These are phyloP conservation scores for Pseudognaphalium luteoalbum DNA, from an alignment of 129 eudicot genomes.

Conservation along the genomic window DNA sequence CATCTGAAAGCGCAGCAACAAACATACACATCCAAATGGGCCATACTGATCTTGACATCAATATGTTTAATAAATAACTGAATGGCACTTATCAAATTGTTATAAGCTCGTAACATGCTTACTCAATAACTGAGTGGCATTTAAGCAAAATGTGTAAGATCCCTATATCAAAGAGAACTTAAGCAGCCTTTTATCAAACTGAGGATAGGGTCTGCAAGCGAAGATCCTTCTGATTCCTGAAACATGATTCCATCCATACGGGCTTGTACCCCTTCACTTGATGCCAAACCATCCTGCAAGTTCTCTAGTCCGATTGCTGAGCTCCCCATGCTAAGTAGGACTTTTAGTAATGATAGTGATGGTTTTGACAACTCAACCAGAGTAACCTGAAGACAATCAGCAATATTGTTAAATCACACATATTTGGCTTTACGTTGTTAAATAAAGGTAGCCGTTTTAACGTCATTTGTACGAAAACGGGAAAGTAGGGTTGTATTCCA, in stretches of 20 bases:
- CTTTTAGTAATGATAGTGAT: constrained; percentile 53
- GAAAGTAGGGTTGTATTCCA: too few species aligned
- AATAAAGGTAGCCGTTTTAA: not conserved
- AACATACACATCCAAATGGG: too few species aligned
- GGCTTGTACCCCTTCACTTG: constrained; percentile 66
- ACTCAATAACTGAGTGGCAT: not conserved
- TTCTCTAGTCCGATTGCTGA: constrained; percentile 42
- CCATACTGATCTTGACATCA: too few species aligned
- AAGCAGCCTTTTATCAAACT: constrained; percentile 52
- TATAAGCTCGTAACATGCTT: too few species aligned
- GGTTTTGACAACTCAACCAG: constrained; percentile 82
- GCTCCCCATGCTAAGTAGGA: constrained; percentile 57
- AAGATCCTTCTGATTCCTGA: constrained; percentile 53
- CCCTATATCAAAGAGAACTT: constrained; percentile 39
- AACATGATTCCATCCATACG: constrained; percentile 81
- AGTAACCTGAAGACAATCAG: constrained; percentile 55
- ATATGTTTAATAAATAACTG: too few species aligned
- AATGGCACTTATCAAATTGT: too few species aligned
- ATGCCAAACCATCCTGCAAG: constrained; percentile 44
- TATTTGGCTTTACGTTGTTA: not conserved
- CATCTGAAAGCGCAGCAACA: too few species aligned
- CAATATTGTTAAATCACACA: not conserved
- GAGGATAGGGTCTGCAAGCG: constrained; percentile 42
- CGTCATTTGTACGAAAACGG: not conserved
- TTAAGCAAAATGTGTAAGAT: not conserved